These are phyloP conservation scores for Cupressus sempervirens DNA, from an alignment of 75 land plant genomes.

Conservation along the genomic window DNA sequence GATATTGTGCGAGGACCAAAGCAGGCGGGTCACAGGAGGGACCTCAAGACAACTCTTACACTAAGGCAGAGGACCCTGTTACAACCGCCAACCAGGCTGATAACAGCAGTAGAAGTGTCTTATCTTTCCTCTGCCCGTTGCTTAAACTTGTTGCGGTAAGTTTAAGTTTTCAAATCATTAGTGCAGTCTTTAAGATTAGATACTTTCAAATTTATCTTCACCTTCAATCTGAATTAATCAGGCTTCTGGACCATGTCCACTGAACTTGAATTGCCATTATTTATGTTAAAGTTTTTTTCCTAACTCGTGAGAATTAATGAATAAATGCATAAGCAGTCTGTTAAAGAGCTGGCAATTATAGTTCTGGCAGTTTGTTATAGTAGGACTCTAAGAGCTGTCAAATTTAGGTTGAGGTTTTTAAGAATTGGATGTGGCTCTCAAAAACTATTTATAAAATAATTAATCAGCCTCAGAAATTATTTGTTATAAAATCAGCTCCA, in stretches of 20 bases:
- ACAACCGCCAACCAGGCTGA: background rate
- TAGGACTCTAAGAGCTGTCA: background rate
- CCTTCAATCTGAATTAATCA: background rate
- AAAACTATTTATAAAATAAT: too few species aligned
- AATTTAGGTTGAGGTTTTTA: background rate
- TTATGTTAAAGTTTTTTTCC: background rate
- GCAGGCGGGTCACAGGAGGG: background rate
- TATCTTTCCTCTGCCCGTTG: conserved; percentile 62
- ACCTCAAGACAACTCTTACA: background rate
- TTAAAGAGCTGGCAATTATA: background rate
- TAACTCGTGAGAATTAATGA: too few species aligned
- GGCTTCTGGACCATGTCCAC: background rate
- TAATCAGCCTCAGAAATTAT: too few species aligned
- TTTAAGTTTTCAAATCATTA: background rate
- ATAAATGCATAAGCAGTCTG: background rate
- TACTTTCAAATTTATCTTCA: background rate
- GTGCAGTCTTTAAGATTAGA: background rate
- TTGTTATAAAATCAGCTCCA: too few species aligned
- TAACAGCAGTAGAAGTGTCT: conserved; percentile 22
- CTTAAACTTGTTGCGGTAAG: conserved; percentile 57
- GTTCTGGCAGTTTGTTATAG: background rate
- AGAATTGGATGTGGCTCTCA: background rate
- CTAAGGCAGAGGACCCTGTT: background rate
- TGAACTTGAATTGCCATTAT: background rate
- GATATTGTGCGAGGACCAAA: background rate